Base-by-base conservation (phyloP, 2,329 filamentous ascomycete genomes). In the Cadophora sp. region DNA sequence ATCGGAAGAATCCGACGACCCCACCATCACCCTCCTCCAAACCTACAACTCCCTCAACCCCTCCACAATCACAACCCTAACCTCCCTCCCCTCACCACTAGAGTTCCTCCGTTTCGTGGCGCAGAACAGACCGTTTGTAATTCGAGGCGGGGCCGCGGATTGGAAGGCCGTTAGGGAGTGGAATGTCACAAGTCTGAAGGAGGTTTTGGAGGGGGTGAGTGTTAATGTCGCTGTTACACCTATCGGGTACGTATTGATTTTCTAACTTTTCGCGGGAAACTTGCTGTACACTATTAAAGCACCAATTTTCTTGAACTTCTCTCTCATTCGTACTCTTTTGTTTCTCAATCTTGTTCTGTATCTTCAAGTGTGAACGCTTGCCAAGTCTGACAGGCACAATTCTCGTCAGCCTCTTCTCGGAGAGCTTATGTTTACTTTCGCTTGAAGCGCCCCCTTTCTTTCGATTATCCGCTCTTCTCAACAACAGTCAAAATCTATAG, bases 221-320 rank as follows among this genome's bases (percentile, higher is more conserved):
- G 89, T 96, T 61, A 92, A 92, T 72, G 91, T 95, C 65, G 91
- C 92, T 24, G 84, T 93, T 41, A 96, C 92, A n/a, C 91, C 91
- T 50, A 69, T 61, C 65, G 71, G 66, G 74, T 76, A 71, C 66
- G 68, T 5, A n/a, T 36, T 39, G 8, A 16, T 41, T 58, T 30
- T 53, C 14, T 41, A 45, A 18, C 2, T 27, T 18, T 41, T 59
- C n/a, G 8, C 11, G 36, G 2, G 8, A 39, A 39, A 39, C 36
- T 2, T 4, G 4, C 8, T 2, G 8, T 39, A 4, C 11, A 7
- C 7, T 39, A 7, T 39, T 39, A 2, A 39, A 39, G 4, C 6
- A 30, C 27, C 6, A 1, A 30, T 30, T 30, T 30, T 30, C 3
- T 30, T 6, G 6, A 30, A 30, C 27, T 6, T 6, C 4, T 30